Conservation (phyloP, 1,284 basidiomycete genomes). For the Austroboletus novae-zelandiae region DNA sequence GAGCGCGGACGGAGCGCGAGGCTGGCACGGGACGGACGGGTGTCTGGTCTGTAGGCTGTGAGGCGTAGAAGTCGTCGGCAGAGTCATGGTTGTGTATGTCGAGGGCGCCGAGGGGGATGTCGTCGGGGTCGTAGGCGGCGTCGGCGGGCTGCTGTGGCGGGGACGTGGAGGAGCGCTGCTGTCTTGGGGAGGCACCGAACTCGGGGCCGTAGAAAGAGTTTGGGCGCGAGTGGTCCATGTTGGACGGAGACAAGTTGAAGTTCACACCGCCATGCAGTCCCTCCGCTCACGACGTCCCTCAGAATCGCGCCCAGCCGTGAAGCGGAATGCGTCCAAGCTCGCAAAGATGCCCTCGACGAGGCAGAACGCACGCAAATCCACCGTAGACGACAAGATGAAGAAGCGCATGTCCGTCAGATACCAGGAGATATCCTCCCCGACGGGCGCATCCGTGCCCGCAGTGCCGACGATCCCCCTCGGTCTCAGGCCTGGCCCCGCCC, state of each 20-base stretch:
- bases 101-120: slow-evolving; percentile 30
- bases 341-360: slow-evolving; percentile 34
- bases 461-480: slow-evolving; percentile 59
- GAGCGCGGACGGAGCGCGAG: slow-evolving; percentile 39
- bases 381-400: slow-evolving; percentile 91
- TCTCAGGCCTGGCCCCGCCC: slow-evolving; percentile 31
- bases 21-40: slow-evolving; percentile 28
- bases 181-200: slow-evolving; percentile 17
- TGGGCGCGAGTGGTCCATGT: slow-evolving; percentile 37
- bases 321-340: slow-evolving; percentile 39
- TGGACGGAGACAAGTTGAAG: slow-evolving; percentile 18
- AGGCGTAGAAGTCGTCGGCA: slow-evolving; percentile 39
- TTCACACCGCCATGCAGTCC: slow-evolving; percentile 48
- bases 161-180: slow-evolving; percentile 19
- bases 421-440: slow-evolving; percentile 73
- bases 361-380: slow-evolving; percentile 57
- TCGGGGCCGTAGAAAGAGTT: slow-evolving; percentile 36
- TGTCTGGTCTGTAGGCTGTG: slow-evolving; percentile 25
- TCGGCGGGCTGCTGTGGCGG: slow-evolving; percentile 32
- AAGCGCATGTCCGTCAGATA: slow-evolving; percentile 91
- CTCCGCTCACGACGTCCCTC: slow-evolving; percentile 59
- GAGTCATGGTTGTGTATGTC: slow-evolving; percentile 22
- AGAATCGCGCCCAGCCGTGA: slow-evolving; percentile 37
- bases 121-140: slow-evolving; percentile 33
- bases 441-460: slow-evolving; percentile 48